Evolutionary conservation across 1,284 basidiomycete genomes (phyloP).

Genomic region (Sanghuangporus baumii): DNA sequence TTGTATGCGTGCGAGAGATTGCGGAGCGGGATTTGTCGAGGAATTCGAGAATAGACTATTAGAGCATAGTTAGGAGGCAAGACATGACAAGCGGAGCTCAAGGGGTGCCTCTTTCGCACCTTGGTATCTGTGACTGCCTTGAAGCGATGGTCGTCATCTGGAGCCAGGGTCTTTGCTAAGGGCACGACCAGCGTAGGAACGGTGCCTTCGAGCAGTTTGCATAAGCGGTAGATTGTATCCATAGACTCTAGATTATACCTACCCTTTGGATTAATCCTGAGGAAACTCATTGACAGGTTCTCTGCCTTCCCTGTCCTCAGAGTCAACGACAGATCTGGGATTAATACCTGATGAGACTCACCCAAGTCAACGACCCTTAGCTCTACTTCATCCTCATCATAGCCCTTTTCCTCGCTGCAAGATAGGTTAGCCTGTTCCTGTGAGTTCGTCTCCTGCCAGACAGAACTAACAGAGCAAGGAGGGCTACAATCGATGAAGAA

Average conservation of each 20-base stretch:
- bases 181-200: constrained; percentile 84
- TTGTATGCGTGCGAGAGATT: constrained; percentile 59
- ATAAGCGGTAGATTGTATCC: not conserved
- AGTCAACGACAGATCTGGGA: not conserved
- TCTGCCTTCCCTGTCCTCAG: constrained; percentile 51
- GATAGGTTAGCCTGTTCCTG: constrained; percentile 16
- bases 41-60: constrained; percentile 71
- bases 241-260: constrained; percentile 5
- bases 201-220: constrained; percentile 47
- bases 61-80: not conserved
- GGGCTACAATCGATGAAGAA: constrained; percentile 13
- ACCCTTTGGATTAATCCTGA: constrained; percentile 78
- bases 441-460: not conserved
- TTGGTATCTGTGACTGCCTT: constrained; percentile 74
- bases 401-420: constrained; percentile 65
- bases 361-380: constrained; percentile 56
- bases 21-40: constrained; percentile 75
- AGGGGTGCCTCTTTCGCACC: constrained; percentile 33
- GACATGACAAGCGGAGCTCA: constrained; percentile 8
- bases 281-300: constrained; percentile 58
- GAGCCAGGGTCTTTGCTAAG: constrained; percentile 61
- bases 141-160: constrained; percentile 75
- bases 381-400: constrained; percentile 63
- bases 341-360: constrained; percentile 27
- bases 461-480: constrained; percentile 24